Conservation (phyloP, 805 yeast genomes). For the Suhomyces canberraensis region DNA sequence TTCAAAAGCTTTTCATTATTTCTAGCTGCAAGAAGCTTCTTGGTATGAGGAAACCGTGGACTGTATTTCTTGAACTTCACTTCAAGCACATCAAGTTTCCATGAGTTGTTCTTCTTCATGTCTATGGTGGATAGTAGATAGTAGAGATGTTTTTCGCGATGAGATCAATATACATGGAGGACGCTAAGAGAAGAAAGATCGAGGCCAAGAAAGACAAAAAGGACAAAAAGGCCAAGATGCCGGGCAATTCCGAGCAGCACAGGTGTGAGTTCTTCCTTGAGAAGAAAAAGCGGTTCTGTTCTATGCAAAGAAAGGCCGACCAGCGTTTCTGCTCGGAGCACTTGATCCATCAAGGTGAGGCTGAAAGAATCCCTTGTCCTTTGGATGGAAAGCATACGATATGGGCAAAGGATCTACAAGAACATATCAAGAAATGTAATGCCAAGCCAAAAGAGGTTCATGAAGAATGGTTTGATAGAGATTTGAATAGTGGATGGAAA, state of each 20-base stretch:
- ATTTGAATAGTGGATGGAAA: constrained; percentile 40
- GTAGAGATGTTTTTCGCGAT: constrained; percentile 1
- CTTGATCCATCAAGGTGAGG: constrained; percentile 21
- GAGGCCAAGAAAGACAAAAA: constrained; percentile 1
- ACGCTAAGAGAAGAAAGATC: constrained; percentile 7
- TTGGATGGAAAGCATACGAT: constrained; percentile 72
- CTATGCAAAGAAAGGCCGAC: constrained; percentile 52
- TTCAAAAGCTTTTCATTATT: constrained; percentile 39
- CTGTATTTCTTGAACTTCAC: constrained; percentile 39
- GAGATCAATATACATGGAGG: not conserved
- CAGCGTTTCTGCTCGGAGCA: constrained; percentile 65
- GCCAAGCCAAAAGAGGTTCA: constrained; percentile 32
- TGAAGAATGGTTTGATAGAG: constrained; percentile 50
- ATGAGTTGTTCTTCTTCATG: constrained; percentile 39
- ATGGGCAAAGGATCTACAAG: constrained; percentile 53
- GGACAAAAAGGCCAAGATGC: constrained; percentile 1
- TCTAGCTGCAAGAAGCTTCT: constrained; percentile 44
- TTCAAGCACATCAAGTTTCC: constrained; percentile 59
- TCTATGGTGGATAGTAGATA: not conserved
- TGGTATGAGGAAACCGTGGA: constrained; percentile 51
- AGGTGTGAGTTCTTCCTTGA: constrained; percentile 49
- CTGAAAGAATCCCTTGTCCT: constrained; percentile 65
- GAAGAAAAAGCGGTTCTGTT: constrained; percentile 56
- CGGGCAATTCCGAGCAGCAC: not conserved
- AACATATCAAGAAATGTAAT: constrained; percentile 64